A percentile compares a stretch with the other conserved stretches of the same genome.
phyloP scores from a whole-genome alignment of 345 rosid genomes.

The Sonneratia alba region DNA sequence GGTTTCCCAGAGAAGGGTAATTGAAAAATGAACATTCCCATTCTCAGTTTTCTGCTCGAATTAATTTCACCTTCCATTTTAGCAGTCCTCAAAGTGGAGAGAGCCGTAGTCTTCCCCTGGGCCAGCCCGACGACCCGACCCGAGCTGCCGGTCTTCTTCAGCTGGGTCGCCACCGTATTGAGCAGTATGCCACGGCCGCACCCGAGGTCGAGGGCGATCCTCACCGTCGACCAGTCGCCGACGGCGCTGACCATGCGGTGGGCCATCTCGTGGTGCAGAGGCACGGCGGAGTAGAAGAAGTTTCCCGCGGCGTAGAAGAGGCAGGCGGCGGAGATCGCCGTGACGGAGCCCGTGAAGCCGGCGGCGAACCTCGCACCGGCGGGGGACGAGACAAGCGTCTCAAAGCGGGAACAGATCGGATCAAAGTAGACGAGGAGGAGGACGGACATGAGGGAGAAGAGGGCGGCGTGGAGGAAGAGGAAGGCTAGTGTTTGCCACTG shows the following conservation, averaged over 20 bases:
- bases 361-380: conserved; percentile 61
- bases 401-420: conserved; percentile 43
- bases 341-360: conserved; percentile 64
- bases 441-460: conserved; percentile 55
- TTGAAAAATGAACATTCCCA: neutral
- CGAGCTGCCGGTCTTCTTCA: conserved; percentile 84
- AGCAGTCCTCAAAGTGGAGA: conserved; percentile 88
- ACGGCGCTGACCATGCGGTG: conserved; percentile 84
- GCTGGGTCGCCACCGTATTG: conserved; percentile 89
- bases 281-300: conserved; percentile 73
- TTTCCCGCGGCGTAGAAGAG: conserved; percentile 76
- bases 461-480: conserved; percentile 52
- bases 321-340: conserved; percentile 71
- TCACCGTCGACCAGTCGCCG: conserved; percentile 85
- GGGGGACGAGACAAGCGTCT: conserved; percentile 32
- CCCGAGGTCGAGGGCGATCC: conserved; percentile 80
- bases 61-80: conserved; percentile 57
- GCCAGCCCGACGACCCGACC: conserved; percentile 97
- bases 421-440: conserved; percentile 66
- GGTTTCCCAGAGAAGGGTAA: neutral
- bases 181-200: conserved; percentile 87
- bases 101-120: conserved; percentile 56
- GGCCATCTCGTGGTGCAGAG: conserved; percentile 77
- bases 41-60: too few relatives aligned
- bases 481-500: conserved; percentile 82